Percentiles rank a stretch among this genome's conserved stretches.
Conservation (phyloP, 495 filamentous ascomycete species). For the Penicillium waksmanii region DNA sequence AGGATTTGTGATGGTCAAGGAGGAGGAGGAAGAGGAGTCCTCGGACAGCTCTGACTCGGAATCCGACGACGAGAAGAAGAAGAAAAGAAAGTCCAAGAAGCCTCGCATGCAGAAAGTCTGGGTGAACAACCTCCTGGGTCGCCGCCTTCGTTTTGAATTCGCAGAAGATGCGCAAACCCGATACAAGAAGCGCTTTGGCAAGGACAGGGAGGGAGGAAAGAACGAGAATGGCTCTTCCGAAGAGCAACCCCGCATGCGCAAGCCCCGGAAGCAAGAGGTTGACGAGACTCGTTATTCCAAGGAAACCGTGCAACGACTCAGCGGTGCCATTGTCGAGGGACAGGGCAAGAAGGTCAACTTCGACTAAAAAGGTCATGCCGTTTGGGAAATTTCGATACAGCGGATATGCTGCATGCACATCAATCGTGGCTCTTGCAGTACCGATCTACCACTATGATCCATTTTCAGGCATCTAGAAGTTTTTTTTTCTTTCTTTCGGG, state of each 20-base stretch:
- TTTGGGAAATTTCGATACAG: not conserved
- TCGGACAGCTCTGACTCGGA: slow-evolving; percentile 42
- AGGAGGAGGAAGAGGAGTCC: slow-evolving; percentile 58
- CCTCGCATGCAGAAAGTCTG: slow-evolving; percentile 71
- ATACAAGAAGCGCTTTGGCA: slow-evolving; percentile 92
- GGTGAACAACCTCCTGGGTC: slow-evolving; percentile 78
- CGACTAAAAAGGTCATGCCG: slow-evolving; percentile 51
- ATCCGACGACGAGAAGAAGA: slow-evolving; percentile 33
- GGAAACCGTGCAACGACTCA: slow-evolving; percentile 59
- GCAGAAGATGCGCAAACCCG: slow-evolving; percentile 85
- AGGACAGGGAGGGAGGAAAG: slow-evolving; percentile 55
- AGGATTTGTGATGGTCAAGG: slow-evolving; percentile 71
- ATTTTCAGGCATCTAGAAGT: slow-evolving; percentile 16
- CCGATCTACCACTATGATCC: slow-evolving; percentile 14
- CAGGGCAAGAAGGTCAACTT: slow-evolving; percentile 85
- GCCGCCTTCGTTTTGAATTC: slow-evolving; percentile 84
- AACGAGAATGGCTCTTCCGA: slow-evolving; percentile 29
- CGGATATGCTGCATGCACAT: not conserved
- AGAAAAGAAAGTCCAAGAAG: slow-evolving; percentile 52
- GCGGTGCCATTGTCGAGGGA: slow-evolving; percentile 77
- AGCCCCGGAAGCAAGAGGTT: slow-evolving; percentile 31
- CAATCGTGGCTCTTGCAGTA: not conserved
- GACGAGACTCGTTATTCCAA: slow-evolving; percentile 46
- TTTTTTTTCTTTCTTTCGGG: slow-evolving; percentile 11
- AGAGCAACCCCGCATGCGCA: slow-evolving; percentile 28